A percentile compares a stretch with the other conserved stretches of the same genome.
Conservation (phyloP, 441 rosid species). For the Jatropha podagrica region DNA sequence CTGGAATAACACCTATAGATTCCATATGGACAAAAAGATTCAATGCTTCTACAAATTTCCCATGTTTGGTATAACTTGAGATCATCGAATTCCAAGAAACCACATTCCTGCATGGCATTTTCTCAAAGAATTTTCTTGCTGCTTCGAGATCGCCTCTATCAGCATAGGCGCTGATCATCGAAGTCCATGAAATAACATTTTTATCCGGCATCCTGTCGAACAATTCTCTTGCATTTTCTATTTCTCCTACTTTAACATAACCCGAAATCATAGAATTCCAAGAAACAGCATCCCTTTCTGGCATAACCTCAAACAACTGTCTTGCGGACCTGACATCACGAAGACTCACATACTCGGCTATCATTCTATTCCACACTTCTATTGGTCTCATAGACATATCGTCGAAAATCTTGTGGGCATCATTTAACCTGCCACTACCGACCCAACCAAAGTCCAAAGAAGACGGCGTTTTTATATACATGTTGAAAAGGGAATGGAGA, state of each 20-base stretch:
- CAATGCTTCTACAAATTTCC: constrained; percentile 18
- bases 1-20: constrained; percentile 19
- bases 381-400: constrained; percentile 55
- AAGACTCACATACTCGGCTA: constrained; percentile 54
- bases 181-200: constrained; percentile 36
- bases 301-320: constrained; percentile 55
- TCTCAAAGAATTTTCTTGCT: constrained; percentile 23
- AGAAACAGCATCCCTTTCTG: constrained; percentile 62
- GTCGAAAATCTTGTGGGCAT: constrained; percentile 59
- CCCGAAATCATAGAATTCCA: constrained; percentile 53
- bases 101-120: constrained; percentile 28
- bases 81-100: constrained; percentile 37
- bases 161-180: constrained; percentile 26
- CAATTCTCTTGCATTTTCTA: constrained; percentile 29
- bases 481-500: constrained; percentile 27
- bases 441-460: not conserved
- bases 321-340: constrained; percentile 54
- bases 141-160: constrained; percentile 24
- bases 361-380: constrained; percentile 63
- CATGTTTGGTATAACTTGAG: constrained; percentile 16
- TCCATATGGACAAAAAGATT: constrained; percentile 29
- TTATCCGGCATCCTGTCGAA: constrained; percentile 33
- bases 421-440: constrained; percentile 19
- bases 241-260: constrained; percentile 15
- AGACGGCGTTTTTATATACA: constrained; percentile 25